A percentile compares a stretch with the other conserved stretches of the same genome.
Conservation (phyloP, 2,329 filamentous ascomycete genomes). For the Helotiales sp. region DNA sequence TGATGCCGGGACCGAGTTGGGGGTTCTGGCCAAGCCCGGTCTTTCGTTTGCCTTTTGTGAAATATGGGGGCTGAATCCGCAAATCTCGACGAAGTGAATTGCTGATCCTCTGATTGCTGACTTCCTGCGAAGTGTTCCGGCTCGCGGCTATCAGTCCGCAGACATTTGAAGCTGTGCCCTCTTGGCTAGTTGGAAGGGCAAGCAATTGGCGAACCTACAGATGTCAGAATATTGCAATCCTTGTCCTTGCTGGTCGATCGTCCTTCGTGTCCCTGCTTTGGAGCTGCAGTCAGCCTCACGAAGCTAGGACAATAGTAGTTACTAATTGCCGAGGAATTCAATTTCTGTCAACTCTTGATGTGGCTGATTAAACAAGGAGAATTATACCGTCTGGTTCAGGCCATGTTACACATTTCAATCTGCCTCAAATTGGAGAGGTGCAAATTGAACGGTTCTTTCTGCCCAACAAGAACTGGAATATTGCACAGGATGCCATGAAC, state of each 20-base stretch:
- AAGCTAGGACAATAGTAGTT: too few species aligned
- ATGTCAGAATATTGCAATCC: too few species aligned
- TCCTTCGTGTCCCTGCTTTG: background rate
- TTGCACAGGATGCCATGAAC: too few species aligned
- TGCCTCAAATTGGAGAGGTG: too few species aligned
- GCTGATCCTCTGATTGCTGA: too few species aligned
- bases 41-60: background rate
- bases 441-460: too few species aligned
- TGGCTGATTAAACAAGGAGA: too few species aligned
- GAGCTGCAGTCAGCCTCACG: background rate
- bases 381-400: too few species aligned
- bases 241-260: background rate
- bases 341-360: background rate
- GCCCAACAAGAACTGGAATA: too few species aligned
- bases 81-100: too few species aligned
- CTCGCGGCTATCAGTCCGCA: background rate
- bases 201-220: background rate
- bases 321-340: background rate
- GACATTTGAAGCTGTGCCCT: background rate
- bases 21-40: background rate
- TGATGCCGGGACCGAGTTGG: background rate
- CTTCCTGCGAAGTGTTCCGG: too few species aligned
- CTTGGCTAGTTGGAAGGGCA: background rate
- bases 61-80: background rate
- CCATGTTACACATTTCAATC: too few species aligned